These are phyloP conservation scores for Leptoxyphium fumago DNA, from an alignment of 2,329 filamentous ascomycete genomes.

Conservation along the genomic window DNA sequence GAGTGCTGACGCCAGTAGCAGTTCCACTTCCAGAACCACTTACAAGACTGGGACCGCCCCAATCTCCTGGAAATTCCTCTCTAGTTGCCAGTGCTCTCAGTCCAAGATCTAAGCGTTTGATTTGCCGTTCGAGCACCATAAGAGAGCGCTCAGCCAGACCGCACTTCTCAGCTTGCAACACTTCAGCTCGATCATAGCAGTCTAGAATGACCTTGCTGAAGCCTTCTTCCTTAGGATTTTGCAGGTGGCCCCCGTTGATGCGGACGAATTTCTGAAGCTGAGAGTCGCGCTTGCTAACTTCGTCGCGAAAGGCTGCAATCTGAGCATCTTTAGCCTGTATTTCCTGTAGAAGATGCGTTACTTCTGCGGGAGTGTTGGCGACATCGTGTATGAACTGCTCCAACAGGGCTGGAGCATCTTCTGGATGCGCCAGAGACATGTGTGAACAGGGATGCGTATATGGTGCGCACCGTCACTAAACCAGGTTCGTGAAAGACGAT, in stretches of 20 bases:
- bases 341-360: conserved; percentile 71
- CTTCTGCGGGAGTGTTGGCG: conserved; percentile 67
- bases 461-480: too few relatives aligned
- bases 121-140: conserved; percentile 48
- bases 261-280: conserved; percentile 74
- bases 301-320: conserved; percentile 52
- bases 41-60: conserved; percentile 44
- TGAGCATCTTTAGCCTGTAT: conserved; percentile 65
- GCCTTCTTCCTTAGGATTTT: conserved; percentile 60
- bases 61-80: conserved; percentile 44
- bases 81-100: conserved; percentile 44
- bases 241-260: conserved; percentile 55
- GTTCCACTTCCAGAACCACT: conserved; percentile 22
- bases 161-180: conserved; percentile 62
- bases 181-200: conserved; percentile 53
- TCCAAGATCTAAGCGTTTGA: conserved; percentile 48
- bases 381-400: conserved; percentile 66
- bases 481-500: too few relatives aligned
- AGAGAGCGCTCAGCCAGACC: conserved; percentile 50
- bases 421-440: conserved; percentile 30
- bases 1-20: conserved; percentile 15
- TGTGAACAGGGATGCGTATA: neutral
- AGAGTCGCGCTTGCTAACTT: conserved; percentile 56
- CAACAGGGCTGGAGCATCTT: conserved; percentile 55
- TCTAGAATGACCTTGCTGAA: conserved; percentile 52